Conservation (phyloP, 805 yeast genomes). For the Cyberlindnera mrakii region DNA sequence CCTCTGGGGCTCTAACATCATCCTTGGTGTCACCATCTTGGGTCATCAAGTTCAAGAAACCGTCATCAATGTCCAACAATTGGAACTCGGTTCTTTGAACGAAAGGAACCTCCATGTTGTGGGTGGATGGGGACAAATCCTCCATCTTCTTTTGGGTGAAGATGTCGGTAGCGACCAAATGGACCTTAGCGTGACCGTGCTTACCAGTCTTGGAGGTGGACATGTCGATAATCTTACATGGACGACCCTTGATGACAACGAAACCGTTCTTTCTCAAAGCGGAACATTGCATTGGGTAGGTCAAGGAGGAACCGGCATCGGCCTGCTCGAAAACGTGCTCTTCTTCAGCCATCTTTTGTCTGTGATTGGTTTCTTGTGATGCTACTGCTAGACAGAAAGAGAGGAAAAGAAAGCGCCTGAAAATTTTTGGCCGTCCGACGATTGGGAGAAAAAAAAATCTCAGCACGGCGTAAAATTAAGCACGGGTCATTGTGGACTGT, state of each 20-base stretch:
- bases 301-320: slow-evolving; percentile 97
- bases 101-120: slow-evolving; percentile 99
- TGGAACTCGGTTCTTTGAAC: slow-evolving; percentile 94
- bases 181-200: slow-evolving; percentile 99
- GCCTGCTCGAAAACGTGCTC: slow-evolving; percentile 96
- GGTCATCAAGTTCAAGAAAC: slow-evolving; percentile 95
- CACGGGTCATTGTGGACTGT: slow-evolving; percentile 1
- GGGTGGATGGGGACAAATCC: slow-evolving; percentile 99
- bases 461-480: slow-evolving; percentile 4
- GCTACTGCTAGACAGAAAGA: not conserved
- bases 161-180: slow-evolving; percentile 97
- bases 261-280: slow-evolving; percentile 99
- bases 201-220: slow-evolving; percentile 99
- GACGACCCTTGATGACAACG: slow-evolving; percentile 98
- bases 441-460: too few species aligned
- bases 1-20: slow-evolving; percentile 97
- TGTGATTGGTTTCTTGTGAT: not conserved
- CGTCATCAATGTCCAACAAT: slow-evolving; percentile 97
- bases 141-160: slow-evolving; percentile 99
- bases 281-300: slow-evolving; percentile 99
- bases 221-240: slow-evolving; percentile 99
- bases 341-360: slow-evolving; percentile 25
- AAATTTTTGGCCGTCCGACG: slow-evolving; percentile 5
- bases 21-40: slow-evolving; percentile 98
- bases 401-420: slow-evolving; percentile 1